A percentile compares a stretch with the other conserved stretches of the same genome.
phyloP scores from a whole-genome alignment of 2,329 filamentous ascomycete species.

The Beauveria scarabaeidicola region DNA sequence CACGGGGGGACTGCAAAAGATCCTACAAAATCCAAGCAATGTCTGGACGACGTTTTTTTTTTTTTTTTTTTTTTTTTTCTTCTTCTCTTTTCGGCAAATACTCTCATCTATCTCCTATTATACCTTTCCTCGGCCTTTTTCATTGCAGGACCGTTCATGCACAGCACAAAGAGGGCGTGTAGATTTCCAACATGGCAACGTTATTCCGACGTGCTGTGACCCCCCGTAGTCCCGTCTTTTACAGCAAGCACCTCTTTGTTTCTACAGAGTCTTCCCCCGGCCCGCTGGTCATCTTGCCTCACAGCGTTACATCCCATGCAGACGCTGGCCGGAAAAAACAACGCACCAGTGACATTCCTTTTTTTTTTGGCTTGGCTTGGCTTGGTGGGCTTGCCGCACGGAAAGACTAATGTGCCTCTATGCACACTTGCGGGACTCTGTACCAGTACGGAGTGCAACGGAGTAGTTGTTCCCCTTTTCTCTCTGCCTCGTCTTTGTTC shows the following conservation, averaged over 20 bases:
- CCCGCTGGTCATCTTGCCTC: not conserved
- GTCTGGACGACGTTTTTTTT: too few species aligned
- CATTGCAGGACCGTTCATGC: not conserved
- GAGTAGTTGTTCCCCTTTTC: not conserved
- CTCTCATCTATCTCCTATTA: not conserved
- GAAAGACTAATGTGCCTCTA: conserved; percentile 9
- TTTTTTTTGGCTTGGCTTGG: not conserved
- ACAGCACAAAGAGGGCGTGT: not conserved
- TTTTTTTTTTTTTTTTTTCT: too few species aligned
- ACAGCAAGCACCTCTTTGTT: not conserved
- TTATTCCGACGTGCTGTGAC: too few species aligned
- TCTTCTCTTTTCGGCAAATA: not conserved
- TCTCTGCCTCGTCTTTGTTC: not conserved
- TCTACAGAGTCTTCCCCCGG: not conserved
- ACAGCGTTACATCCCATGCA: not conserved
- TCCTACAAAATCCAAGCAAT: too few species aligned
- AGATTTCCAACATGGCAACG: not conserved
- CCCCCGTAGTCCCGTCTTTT: too few species aligned
- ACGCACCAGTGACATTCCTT: not conserved
- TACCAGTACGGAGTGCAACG: too few species aligned
- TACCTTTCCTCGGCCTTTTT: not conserved
- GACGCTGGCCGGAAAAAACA: not conserved
- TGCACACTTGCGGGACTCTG: conserved; percentile 8
- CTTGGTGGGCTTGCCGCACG: conserved; percentile 5
- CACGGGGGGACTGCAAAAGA: too few species aligned